Evolutionary conservation across 148 eudicot genomes (phyloP), one percentile per base, ranked within the genome.

Genomic region (Chenopodium album): DNA sequence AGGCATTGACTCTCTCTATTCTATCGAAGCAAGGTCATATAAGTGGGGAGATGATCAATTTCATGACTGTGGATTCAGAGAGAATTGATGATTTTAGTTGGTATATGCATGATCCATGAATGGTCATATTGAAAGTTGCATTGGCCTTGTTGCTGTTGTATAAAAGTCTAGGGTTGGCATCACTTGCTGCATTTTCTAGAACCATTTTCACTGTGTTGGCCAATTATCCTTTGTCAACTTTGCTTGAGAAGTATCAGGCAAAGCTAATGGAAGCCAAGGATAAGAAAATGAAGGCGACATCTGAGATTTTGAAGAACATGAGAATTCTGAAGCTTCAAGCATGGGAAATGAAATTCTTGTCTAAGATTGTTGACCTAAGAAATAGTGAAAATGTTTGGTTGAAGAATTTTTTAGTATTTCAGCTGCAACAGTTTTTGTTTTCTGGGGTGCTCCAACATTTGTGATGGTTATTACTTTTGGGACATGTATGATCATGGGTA

Each of bases 21-120:
- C 70, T 5, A 4, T 84, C 90, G 1, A 86, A 84, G 74, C 87
- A 88, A 81, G 90, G 86, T 9, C 87, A 82, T 7, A 75, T 85
- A 19, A 88, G 87, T 71, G 90, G 90, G 54, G 90, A 88, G 76
- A 86, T 88, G 76, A 86, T 88, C 73, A 88, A 88, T 78, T 75
- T 84, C 32, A 82, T 88, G 89, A 75, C 87, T 1, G 89, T 88
- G 65, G 90, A 88, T 84, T 87, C 90, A 14, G 85, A 88, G 31
- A 86, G 86, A 70, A 29, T 88, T 47, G 85, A 85, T 28, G 60
- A 78, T 52, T 86, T 86, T 75, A 64, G 81, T 82, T 88, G 90
- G 90, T 80, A 77, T 20, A 78, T 88, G 65, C 90, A 86, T 84
- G 87, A 88, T 82, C 89, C 89, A 7, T 86, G 88, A 86, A 34